Percentiles rank a stretch among this genome's conserved stretches.
Evolutionary conservation across 2,329 filamentous ascomycete genomes (phyloP).

Genomic region (Phaeophleospora eucalypticola): DNA sequence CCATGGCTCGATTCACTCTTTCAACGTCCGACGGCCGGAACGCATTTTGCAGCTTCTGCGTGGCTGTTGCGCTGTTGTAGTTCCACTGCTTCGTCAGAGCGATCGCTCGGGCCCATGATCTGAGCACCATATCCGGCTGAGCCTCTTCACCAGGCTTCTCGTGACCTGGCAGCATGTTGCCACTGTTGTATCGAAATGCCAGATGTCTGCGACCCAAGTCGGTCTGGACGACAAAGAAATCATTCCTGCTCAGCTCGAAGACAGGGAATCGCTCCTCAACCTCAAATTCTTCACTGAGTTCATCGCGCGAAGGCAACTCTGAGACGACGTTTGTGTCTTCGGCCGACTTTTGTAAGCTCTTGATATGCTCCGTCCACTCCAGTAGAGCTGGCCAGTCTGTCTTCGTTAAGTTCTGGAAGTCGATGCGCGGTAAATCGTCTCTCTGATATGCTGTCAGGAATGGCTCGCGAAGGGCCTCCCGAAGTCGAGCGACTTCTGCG

Average conservation of each 20-base stretch:
- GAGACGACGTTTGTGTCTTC: conserved; percentile 37
- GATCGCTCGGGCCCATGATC: conserved; percentile 46
- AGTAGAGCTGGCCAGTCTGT: conserved; percentile 68
- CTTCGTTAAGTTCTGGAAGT: conserved; percentile 59
- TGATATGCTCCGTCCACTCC: too few species aligned
- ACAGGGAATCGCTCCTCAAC: conserved; percentile 10
- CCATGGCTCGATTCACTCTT: conserved; percentile 54
- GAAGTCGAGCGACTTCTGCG: conserved; percentile 45
- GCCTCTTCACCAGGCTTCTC: conserved; percentile 17
- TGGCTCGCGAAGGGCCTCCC: conserved; percentile 59
- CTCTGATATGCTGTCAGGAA: conserved; percentile 65
- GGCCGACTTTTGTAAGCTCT: too few species aligned
- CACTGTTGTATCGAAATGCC: conserved; percentile 16
- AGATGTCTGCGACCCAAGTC: conserved; percentile 19
- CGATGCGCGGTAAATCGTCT: conserved; percentile 56
- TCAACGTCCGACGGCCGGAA: conserved; percentile 34
- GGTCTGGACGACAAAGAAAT: conserved; percentile 20
- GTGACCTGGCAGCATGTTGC: conserved; percentile 11
- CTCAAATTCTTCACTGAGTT: conserved; percentile 13
- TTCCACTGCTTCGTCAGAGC: conserved; percentile 38
- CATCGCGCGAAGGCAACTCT: conserved; percentile 11
- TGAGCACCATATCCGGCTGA: conserved; percentile 25
- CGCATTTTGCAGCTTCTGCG: conserved; percentile 35
- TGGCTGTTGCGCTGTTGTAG: conserved; percentile 39
- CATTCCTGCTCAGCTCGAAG: conserved; percentile 14